phyloP scores from a whole-genome alignment of 1,139 yeast species.

The Kluyveromyces sp. region DNA sequence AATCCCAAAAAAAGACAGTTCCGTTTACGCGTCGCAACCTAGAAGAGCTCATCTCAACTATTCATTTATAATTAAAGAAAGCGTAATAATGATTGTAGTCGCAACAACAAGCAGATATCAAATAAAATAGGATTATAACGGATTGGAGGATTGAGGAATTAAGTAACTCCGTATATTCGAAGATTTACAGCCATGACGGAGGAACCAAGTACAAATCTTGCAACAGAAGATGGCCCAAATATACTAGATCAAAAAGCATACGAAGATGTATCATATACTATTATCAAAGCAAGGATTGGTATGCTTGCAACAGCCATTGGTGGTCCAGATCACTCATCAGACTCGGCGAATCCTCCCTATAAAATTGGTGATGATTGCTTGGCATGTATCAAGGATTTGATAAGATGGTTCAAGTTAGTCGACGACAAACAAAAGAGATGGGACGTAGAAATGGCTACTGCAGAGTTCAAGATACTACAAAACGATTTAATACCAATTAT shows the following conservation, averaged over 20 bases:
- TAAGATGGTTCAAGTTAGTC: conserved; percentile 77
- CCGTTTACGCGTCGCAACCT: too few species aligned
- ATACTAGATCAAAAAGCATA: neutral
- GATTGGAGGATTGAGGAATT: neutral
- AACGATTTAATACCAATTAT: conserved; percentile 72
- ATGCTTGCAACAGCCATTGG: conserved; percentile 30
- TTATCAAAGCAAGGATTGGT: conserved; percentile 29
- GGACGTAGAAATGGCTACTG: conserved; percentile 85
- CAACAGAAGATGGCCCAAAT: neutral
- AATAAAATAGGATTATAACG: too few species aligned
- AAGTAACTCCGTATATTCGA: too few species aligned
- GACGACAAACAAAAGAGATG: conserved; percentile 64
- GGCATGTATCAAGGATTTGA: conserved; percentile 80
- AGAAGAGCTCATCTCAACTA: too few species aligned
- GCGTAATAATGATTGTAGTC: too few species aligned
- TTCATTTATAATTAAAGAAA: too few species aligned
- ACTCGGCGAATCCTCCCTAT: conserved; percentile 46
- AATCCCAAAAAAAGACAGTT: too few species aligned
- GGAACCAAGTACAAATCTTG: too few species aligned
- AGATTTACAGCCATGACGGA: too few species aligned
- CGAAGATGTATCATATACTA: conserved; percentile 6
- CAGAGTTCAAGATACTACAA: conserved; percentile 65
- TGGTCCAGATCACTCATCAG: conserved; percentile 34
- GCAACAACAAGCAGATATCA: too few species aligned
- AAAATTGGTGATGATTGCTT: conserved; percentile 86